Evolutionary conservation across 2,329 filamentous ascomycete species (phyloP).

Genomic region (Fonsecaea erecta): DNA sequence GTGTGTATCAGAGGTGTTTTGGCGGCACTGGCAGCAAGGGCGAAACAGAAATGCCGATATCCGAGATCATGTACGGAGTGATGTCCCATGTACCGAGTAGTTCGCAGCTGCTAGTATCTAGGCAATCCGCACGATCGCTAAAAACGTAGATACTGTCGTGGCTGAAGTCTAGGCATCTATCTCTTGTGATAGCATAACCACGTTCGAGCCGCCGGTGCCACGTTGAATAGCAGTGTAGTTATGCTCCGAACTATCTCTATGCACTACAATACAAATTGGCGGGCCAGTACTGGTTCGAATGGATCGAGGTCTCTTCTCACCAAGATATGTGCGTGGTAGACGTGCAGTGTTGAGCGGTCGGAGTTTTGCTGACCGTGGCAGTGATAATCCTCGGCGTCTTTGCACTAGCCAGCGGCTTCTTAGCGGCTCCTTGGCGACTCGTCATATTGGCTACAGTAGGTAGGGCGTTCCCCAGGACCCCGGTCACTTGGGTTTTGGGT

Average conservation of each 20-base stretch:
- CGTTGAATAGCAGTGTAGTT: too few relatives aligned
- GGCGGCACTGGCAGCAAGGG: not conserved
- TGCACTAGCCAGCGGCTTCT: not conserved
- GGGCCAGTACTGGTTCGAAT: not conserved
- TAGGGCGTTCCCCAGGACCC: not conserved
- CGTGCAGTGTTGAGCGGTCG: not conserved
- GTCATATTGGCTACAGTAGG: not conserved
- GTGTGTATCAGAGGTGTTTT: not conserved
- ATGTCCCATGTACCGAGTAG: not conserved
- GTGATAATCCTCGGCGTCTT: not conserved
- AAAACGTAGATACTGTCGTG: not conserved
- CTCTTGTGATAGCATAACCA: too few relatives aligned
- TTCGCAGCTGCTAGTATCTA: not conserved
- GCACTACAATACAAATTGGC: too few relatives aligned
- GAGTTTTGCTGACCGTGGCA: constrained; percentile 1
- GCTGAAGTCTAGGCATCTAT: not conserved
- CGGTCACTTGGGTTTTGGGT: constrained; percentile 2
- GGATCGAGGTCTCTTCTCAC: not conserved
- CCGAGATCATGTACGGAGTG: not conserved
- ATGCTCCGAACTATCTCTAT: too few relatives aligned
- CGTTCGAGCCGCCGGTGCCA: too few relatives aligned
- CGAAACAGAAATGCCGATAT: not conserved
- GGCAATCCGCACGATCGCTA: not conserved
- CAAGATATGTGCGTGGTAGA: not conserved
- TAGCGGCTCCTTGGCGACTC: not conserved